Conservation (phyloP, 2,329 filamentous ascomycete species). For the Stromatinia cepivora region DNA sequence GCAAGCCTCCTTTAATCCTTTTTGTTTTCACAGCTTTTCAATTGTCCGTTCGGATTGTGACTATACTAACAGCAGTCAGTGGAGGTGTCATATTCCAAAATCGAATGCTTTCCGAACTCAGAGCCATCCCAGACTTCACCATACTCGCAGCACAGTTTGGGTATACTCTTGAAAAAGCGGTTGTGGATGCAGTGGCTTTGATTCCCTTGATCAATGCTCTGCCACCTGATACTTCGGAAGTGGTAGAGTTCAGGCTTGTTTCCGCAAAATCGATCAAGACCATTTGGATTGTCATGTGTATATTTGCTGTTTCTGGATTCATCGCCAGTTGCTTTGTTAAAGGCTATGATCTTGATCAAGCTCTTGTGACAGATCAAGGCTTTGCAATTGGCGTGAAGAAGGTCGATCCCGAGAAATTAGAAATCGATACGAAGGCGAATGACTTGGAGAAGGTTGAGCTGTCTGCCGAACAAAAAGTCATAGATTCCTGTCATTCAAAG, state of each 20-base stretch:
- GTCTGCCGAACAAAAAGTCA: neutral
- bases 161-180: neutral
- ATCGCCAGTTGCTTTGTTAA: slow-evolving; percentile 51
- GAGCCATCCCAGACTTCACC: neutral
- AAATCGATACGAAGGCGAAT: neutral
- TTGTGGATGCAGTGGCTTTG: neutral
- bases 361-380: slow-evolving; percentile 48
- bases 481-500: neutral
- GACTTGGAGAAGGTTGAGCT: neutral
- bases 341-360: slow-evolving; percentile 48
- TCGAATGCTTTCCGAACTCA: neutral
- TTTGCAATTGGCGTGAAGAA: slow-evolving; percentile 2
- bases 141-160: neutral
- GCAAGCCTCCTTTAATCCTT: neutral
- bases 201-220: neutral
- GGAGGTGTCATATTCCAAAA: neutral
- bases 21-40: neutral
- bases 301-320: slow-evolving; percentile 49
- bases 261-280: slow-evolving; percentile 55
- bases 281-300: slow-evolving; percentile 55
- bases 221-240: neutral
- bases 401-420: neutral
- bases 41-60: too few species aligned
- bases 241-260: slow-evolving; percentile 32
- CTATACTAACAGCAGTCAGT: neutral